These are phyloP conservation scores for Auricularia heimuer DNA, from an alignment of 768 basidiomycete species.

Conservation along the genomic window DNA sequence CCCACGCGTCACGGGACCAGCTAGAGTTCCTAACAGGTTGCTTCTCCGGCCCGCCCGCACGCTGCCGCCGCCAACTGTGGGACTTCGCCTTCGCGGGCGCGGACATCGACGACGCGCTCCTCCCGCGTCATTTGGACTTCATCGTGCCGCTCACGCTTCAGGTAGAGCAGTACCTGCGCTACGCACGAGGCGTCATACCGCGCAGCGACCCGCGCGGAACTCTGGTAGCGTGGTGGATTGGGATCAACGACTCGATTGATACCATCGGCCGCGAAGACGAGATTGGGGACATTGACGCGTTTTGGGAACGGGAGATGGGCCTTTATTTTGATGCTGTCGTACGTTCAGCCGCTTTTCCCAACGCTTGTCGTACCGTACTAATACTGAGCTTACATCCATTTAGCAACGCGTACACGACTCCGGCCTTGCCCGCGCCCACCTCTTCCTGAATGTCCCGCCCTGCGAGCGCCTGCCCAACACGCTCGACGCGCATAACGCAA, in stretches of 20 bases:
- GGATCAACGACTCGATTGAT: slow-evolving; percentile 50
- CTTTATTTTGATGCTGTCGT: slow-evolving; percentile 44
- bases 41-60: slow-evolving; percentile 32
- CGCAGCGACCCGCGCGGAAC: slow-evolving; percentile 31
- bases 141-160: slow-evolving; percentile 40
- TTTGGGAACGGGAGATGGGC: slow-evolving; percentile 41
- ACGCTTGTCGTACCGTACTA: not conserved
- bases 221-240: slow-evolving; percentile 48
- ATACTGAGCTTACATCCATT: too few species aligned
- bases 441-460: slow-evolving; percentile 49
- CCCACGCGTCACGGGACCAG: slow-evolving; percentile 16
- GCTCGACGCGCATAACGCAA: slow-evolving; percentile 21
- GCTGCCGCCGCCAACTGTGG: slow-evolving; percentile 38
- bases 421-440: slow-evolving; percentile 33
- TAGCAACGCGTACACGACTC: slow-evolving; percentile 32
- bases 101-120: slow-evolving; percentile 34
- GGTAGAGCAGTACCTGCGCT: slow-evolving; percentile 39
- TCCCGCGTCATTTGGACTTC: slow-evolving; percentile 39
- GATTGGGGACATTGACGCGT: slow-evolving; percentile 38
- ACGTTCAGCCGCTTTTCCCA: slow-evolving; percentile 12
- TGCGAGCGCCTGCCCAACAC: slow-evolving; percentile 37
- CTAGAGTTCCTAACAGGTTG: slow-evolving; percentile 47
- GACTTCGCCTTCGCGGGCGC: slow-evolving; percentile 47
- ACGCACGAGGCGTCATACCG: slow-evolving; percentile 35
- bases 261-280: slow-evolving; percentile 26